Base-by-base conservation (phyloP, 805 yeast species). In the Brettanomyces custersianus region DNA sequence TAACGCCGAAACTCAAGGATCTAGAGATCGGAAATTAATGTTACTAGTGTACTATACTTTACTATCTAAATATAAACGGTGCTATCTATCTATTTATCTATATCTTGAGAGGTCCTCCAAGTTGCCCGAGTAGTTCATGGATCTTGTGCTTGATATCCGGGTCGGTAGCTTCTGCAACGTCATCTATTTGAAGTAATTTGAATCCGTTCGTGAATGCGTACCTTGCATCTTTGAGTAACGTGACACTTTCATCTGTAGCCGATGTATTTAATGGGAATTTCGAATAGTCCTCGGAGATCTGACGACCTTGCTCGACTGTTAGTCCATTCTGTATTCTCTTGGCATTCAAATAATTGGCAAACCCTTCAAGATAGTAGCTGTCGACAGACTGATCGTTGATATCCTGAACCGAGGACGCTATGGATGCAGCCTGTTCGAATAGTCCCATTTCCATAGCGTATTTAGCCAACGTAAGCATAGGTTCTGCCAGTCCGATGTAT, bases 301-400 rank as follows among this genome's bases (percentile, higher is more conserved):
- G 33, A 18, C 45, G 34, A 4, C 46, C 43, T 2, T 49, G 44
- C 3, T 38, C 42, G 19, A 29, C 38, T 5, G 43, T 2, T 5
- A 52, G 25, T 2, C 34, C 32, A 27, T 49, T 49, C 38, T 60
- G 64, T n/a, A 51, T 34, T 33, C 52, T 43, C 16, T 66, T 62
- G n/a, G 70, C 62, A 13, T 60, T 55, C 35, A 82, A 59, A 42
- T 75, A 55, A 49, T 78, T 68, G 0, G 92, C 76, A 48, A 88
- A 74, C 0, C 92, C 94, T 51, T 85, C 94, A 44, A 87, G 62
- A 54, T 92, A 92, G 51, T 72, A 81, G 27, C 80, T 70, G 49
- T 92, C 97, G 39, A 85, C 65, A 41, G 85, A 75, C 47, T 77
- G 80, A 48, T 90, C 96, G 59, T 90, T 87, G 31, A 90, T 72